Evolutionary conservation across 768 basidiomycete genomes (phyloP).

Genomic region (Gelatoporia subvermispora): DNA sequence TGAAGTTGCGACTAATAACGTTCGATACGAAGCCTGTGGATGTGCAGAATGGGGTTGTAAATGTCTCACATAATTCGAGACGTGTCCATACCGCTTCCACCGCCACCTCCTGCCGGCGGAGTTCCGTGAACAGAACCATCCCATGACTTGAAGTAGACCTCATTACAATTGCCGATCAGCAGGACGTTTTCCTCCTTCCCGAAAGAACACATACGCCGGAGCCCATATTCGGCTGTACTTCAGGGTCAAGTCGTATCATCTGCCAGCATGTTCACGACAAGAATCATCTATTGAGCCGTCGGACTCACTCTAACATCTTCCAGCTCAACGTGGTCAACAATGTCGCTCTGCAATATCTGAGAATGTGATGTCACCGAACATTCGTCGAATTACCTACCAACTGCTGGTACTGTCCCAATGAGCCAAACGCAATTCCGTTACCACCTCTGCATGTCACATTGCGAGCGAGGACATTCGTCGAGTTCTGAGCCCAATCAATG

Average conservation of each 20-base stretch:
- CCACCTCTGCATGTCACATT: constrained; percentile 56
- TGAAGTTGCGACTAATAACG: constrained; percentile 35
- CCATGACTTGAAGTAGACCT: constrained; percentile 58
- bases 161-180: neutral
- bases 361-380: neutral
- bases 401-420: constrained; percentile 51
- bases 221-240: constrained; percentile 52
- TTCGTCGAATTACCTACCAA: constrained; percentile 27
- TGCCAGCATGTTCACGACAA: constrained; percentile 10
- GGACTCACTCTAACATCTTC: constrained; percentile 40
- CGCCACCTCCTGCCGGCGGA: constrained; percentile 55
- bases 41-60: neutral
- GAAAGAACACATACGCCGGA: constrained; percentile 36
- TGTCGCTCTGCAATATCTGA: constrained; percentile 37
- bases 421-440: constrained; percentile 58
- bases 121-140: constrained; percentile 43
- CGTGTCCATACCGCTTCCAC: constrained; percentile 35
- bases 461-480: constrained; percentile 43
- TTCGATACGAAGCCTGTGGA: constrained; percentile 40
- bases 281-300: no score
- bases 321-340: constrained; percentile 34
- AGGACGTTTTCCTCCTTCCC: neutral
- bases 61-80: neutral
- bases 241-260: constrained; percentile 43
- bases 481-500: constrained; percentile 35